Evolutionary conservation across 2,329 filamentous ascomycete genomes (phyloP), one percentile per base, ranked within the genome.

Genomic region (Botrytis squamosa): DNA sequence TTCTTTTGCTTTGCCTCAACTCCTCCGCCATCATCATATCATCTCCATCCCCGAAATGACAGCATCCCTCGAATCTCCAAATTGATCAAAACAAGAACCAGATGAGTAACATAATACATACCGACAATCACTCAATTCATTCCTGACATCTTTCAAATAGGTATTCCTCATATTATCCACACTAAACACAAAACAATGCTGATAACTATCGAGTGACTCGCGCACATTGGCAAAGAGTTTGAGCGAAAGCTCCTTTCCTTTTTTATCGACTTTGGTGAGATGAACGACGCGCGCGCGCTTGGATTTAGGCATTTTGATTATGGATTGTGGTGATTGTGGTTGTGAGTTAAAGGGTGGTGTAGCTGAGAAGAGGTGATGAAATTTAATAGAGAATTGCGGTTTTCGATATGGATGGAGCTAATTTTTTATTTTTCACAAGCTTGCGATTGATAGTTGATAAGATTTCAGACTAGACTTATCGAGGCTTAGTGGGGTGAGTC

Each of bases 121-220:
- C 93, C 93, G 90, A 86, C 92, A 92, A 85, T 98, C 94, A 68
- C 87, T 87, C 79, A 98, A 91, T 80, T 97, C 92, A 77, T 90
- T 89, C 79, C 95, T 91, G 79, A 98, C 93, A 80, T 94, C 90
- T 86, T 98, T 97, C 80, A 98, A 86, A 84, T 97, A 95, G 79
- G 91, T 97, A 86, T 99, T 99, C 83, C 96, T 94, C 94, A 97
- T 97, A 86, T 98, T 98, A 82, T 97, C 93, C 79, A 99, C 91
- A 80, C 89, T 89, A 83, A 99, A 97, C 82, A 98, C 93, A 85
- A 97, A 97, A 85, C 95, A 92, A 87, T 95, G 90, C 84, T 94
- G 89, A 87, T 95, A 97, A 81, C 93, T 86, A 81, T 94, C 92
- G 75, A 97, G 88, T 81, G 91, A 91, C 82, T 95, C 91, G 83